Evolutionary conservation across 1,139 yeast species (phyloP).

Genomic region (Candida neerlandica): DNA sequence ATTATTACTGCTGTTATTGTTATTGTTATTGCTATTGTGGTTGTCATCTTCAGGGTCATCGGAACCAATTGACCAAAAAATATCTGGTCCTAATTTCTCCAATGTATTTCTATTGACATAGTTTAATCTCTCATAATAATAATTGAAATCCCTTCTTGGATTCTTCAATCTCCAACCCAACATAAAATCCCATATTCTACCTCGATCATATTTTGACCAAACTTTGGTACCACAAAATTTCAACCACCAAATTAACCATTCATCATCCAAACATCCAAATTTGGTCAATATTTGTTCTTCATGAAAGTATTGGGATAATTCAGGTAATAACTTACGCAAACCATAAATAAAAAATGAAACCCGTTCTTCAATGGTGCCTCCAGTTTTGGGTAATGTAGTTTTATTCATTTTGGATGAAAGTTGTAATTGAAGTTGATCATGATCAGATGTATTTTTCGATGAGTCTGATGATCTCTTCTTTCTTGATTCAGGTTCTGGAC

Average conservation of each 20-base stretch:
- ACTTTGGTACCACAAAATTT: conserved; percentile 91
- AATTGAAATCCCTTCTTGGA: conserved; percentile 32
- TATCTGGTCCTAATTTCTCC: conserved; percentile 46
- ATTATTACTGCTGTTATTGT: background rate
- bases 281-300: conserved; percentile 78
- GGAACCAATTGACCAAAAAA: conserved; percentile 39
- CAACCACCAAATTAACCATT: conserved; percentile 95
- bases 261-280: conserved; percentile 69
- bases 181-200: conserved; percentile 85
- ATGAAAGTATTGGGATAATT: conserved; percentile 70
- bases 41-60: conserved; percentile 9
- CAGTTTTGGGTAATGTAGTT: conserved; percentile 52
- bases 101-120: conserved; percentile 24
- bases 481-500: conserved; percentile 35
- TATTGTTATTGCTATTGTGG: conserved; percentile 19
- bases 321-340: conserved; percentile 69
- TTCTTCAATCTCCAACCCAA: conserved; percentile 73
- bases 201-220: conserved; percentile 80
- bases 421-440: background rate
- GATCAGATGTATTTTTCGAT: background rate
- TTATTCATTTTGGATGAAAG: conserved; percentile 28
- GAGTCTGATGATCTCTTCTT: conserved; percentile 12
- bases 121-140: conserved; percentile 37
- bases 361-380: conserved; percentile 71
- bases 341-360: conserved; percentile 73